Conservation (phyloP, 1,139 yeast genomes). For the Hyphopichia wangnamkhiaoensis region DNA sequence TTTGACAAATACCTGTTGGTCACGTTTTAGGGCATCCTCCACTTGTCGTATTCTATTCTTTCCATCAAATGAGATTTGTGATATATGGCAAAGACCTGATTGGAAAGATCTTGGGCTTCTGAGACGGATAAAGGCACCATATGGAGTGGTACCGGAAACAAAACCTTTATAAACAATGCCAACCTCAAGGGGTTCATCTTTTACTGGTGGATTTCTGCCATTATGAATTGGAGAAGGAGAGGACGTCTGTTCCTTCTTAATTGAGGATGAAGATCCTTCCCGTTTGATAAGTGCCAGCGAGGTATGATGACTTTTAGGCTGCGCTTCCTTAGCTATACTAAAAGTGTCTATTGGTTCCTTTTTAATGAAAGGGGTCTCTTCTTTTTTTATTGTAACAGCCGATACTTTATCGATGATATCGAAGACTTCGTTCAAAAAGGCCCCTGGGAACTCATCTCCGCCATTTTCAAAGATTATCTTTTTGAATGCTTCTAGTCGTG, state of each 20-base stretch:
- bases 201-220: too few species aligned
- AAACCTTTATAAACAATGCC: constrained; percentile 59
- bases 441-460: constrained; percentile 58
- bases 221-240: too few species aligned
- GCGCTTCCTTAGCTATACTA: too few species aligned
- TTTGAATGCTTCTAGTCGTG: constrained; percentile 34
- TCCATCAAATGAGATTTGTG: constrained; percentile 56
- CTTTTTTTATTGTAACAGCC: constrained; percentile 10
- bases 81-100: constrained; percentile 75
- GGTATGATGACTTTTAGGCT: too few species aligned
- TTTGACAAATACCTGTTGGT: constrained; percentile 68
- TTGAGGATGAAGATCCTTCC: too few species aligned
- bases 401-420: constrained; percentile 26
- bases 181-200: constrained; percentile 22
- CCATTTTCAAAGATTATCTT: constrained; percentile 56
- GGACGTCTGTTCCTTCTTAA: too few species aligned
- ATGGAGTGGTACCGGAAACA: constrained; percentile 60
- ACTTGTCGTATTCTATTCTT: constrained; percentile 55
- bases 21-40: constrained; percentile 53
- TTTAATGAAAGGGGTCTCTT: constrained; percentile 6
- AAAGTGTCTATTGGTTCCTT: constrained; percentile 3
- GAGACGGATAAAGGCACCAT: constrained; percentile 74
- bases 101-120: constrained; percentile 23
- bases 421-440: constrained; percentile 39
- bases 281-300: too few species aligned